Evolutionary conservation across 805 yeast genomes (phyloP).

Genomic region (Yarrowia yakushimensis): DNA sequence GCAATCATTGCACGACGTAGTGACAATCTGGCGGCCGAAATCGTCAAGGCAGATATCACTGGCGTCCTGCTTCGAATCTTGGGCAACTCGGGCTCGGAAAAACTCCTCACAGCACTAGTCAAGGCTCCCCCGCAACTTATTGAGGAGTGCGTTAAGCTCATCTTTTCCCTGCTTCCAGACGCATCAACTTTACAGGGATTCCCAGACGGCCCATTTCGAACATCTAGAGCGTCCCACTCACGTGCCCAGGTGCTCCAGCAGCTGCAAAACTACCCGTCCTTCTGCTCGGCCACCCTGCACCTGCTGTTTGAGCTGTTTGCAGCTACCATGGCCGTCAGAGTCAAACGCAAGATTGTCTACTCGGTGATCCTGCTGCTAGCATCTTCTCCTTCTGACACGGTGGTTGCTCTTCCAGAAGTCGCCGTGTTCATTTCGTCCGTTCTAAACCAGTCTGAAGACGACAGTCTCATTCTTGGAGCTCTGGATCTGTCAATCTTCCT

Average conservation of each 20-base stretch:
- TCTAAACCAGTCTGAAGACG: conserved; percentile 34
- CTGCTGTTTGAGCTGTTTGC: conserved; percentile 63
- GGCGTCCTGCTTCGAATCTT: conserved; percentile 36
- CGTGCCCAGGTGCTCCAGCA: conserved; percentile 32
- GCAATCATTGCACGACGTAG: conserved; percentile 3
- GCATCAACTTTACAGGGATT: background rate
- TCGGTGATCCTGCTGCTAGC: conserved; percentile 52
- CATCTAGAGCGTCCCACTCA: background rate
- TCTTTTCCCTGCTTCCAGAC: background rate
- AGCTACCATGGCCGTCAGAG: conserved; percentile 64
- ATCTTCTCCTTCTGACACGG: conserved; percentile 37
- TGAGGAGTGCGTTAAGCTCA: conserved; percentile 3
- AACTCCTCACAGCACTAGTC: conserved; percentile 28
- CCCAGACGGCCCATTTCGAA: conserved; percentile 15
- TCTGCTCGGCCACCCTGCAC: conserved; percentile 42
- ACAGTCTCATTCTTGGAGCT: conserved; percentile 49
- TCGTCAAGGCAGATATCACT: conserved; percentile 46
- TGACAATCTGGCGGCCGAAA: conserved; percentile 1
- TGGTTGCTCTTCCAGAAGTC: conserved; percentile 31
- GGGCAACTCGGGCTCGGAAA: conserved; percentile 22
- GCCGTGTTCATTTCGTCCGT: conserved; percentile 35
- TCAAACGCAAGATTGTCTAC: conserved; percentile 56
- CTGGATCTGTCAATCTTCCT: conserved; percentile 48
- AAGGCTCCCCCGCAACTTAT: conserved; percentile 15
- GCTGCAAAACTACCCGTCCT: conserved; percentile 27